phyloP scores from a whole-genome alignment of 106 monocot species.

The Dendrobium chrysotoxum region DNA sequence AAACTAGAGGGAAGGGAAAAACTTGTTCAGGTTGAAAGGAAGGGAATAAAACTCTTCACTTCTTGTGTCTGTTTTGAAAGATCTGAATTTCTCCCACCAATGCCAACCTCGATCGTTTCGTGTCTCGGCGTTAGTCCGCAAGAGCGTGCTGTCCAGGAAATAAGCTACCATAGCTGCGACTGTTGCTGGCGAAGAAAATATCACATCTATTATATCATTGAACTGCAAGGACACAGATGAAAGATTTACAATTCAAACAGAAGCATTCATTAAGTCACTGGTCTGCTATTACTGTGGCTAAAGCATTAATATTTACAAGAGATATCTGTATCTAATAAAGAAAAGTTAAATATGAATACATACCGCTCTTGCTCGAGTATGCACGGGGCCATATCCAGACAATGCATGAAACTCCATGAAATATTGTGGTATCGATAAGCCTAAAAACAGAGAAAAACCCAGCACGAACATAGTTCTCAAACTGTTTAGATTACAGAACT shows the following conservation, averaged over 20 bases:
- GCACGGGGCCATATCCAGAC: constrained; percentile 60
- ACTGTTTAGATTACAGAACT: constrained; percentile 69
- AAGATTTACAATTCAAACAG: not conserved
- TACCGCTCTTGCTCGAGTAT: constrained; percentile 57
- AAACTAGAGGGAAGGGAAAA: constrained; percentile 61
- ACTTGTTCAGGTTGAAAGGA: constrained; percentile 82
- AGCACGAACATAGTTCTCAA: constrained; percentile 59
- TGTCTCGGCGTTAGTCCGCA: constrained; percentile 14
- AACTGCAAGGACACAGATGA: constrained; percentile 44
- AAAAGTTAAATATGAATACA: not conserved
- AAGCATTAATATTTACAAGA: no score
- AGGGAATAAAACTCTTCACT: constrained; percentile 85
- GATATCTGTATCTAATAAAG: no score
- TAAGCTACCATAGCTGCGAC: constrained; percentile 68
- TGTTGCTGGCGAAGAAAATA: constrained; percentile 70
- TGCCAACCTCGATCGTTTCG: constrained; percentile 75
- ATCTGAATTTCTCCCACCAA: constrained; percentile 84
- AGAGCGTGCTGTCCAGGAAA: constrained; percentile 56
- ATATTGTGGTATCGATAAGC: constrained; percentile 63
- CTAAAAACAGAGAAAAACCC: constrained; percentile 57
- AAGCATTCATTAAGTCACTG: no score
- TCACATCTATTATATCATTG: constrained; percentile 74
- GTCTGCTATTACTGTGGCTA: no score
- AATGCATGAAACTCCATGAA: constrained; percentile 46
- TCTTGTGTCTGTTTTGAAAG: constrained; percentile 45